Conservation (phyloP, 2,329 filamentous ascomycete genomes). For the Botrytis galanthina region DNA sequence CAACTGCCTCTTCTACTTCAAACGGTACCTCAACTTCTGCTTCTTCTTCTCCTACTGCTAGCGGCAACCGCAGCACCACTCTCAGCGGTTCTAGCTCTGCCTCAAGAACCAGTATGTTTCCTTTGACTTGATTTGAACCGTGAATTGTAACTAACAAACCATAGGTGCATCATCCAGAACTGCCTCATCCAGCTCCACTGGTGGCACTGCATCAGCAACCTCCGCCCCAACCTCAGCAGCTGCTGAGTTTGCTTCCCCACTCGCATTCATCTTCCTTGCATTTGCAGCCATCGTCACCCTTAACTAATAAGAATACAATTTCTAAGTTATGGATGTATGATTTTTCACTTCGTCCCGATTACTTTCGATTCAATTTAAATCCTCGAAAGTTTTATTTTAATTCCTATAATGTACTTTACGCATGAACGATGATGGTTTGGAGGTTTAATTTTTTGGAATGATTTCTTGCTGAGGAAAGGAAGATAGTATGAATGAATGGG, state of each 20-base stretch:
- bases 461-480: neutral
- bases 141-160: neutral
- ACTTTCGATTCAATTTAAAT: slow-evolving; percentile 7
- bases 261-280: slow-evolving; percentile 36
- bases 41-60: neutral
- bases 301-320: slow-evolving; percentile 33
- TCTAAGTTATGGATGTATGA: neutral
- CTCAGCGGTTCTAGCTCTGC: neutral
- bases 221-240: slow-evolving; percentile 27
- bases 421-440: slow-evolving; percentile 19
- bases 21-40: neutral
- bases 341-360: slow-evolving; percentile 7
- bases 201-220: slow-evolving; percentile 17
- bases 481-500: neutral
- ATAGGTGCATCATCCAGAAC: slow-evolving; percentile 16
- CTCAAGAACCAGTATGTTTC: slow-evolving; percentile 13
- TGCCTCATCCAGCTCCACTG: neutral
- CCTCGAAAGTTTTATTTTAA: slow-evolving; percentile 14
- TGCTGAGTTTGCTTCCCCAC: slow-evolving; percentile 31
- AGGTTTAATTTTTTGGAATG: slow-evolving; percentile 7
- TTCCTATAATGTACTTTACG: slow-evolving; percentile 17
- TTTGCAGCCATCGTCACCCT: slow-evolving; percentile 35
- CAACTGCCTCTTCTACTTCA: neutral
- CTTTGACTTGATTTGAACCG: neutral
- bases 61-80: neutral